Conservation (phyloP, 257 asterid genomes). For the Solanum microdontum region DNA sequence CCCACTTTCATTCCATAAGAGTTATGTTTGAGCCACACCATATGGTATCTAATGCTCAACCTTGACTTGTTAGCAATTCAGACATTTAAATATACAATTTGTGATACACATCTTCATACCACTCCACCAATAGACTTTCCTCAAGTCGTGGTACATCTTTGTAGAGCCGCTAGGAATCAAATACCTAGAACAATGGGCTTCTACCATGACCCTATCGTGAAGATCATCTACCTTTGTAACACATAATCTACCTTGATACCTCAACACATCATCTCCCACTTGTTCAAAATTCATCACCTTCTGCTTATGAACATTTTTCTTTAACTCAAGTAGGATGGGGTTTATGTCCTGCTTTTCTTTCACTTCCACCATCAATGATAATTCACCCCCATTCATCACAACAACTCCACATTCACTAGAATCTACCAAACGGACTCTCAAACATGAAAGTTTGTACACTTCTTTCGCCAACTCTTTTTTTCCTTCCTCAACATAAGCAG, state of each 20-base stretch:
- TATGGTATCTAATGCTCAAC: not conserved
- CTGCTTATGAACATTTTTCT: not conserved
- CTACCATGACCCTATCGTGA: not conserved
- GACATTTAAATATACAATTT: not conserved
- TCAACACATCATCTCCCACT: not conserved
- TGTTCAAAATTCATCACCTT: not conserved
- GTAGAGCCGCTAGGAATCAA: not conserved
- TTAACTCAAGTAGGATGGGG: not conserved
- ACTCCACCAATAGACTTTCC: not conserved
- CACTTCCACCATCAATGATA: not conserved
- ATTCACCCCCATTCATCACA: not conserved
- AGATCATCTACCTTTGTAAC: not conserved
- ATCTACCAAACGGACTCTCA: not conserved
- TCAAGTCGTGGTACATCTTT: not conserved
- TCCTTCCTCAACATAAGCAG: not conserved
- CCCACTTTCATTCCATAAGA: not conserved
- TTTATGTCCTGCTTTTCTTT: not conserved
- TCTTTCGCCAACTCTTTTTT: not conserved
- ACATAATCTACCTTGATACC: not conserved
- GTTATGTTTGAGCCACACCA: not conserved
- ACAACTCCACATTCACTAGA: not conserved
- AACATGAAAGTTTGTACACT: not conserved
- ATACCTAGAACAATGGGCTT: not conserved
- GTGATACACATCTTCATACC: not conserved
- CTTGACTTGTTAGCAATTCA: not conserved